phyloP scores from a whole-genome alignment of 176 grass and related monocot genomes.

The Bromus sterilis region DNA sequence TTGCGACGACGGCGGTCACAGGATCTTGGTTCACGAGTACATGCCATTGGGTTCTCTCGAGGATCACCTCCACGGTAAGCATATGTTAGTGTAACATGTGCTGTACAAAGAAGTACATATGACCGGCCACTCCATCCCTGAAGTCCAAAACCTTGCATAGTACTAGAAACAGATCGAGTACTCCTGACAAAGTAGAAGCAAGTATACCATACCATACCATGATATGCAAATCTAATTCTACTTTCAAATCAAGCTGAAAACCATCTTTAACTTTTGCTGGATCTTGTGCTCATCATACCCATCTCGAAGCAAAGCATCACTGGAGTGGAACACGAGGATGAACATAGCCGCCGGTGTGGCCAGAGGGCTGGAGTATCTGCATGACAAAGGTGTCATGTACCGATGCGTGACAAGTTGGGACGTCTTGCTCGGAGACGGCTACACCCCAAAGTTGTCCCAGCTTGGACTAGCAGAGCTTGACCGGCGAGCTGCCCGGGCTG shows the following conservation, averaged over 20 bases:
- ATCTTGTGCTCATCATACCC: too few species aligned
- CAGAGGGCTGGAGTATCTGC: neutral
- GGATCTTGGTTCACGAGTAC: neutral
- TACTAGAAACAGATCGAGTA: too few species aligned
- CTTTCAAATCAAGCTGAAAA: too few species aligned
- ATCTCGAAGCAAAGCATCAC: neutral
- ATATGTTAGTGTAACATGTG: too few species aligned
- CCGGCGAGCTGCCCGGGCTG: too few species aligned
- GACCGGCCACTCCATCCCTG: too few species aligned
- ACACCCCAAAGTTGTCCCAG: neutral
- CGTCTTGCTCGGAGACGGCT: neutral
- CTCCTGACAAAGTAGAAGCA: too few species aligned
- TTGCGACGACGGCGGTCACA: neutral
- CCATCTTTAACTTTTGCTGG: too few species aligned
- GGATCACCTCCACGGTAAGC: neutral
- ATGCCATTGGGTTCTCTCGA: neutral
- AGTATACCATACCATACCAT: too few species aligned
- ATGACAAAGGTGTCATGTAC: neutral
- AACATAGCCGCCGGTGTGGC: neutral
- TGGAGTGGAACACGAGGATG: neutral
- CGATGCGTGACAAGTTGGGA: neutral
- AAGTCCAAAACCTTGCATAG: too few species aligned
- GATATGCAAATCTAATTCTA: too few species aligned
- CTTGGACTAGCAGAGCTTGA: neutral
- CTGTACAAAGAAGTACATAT: too few species aligned